A percentile compares a stretch with the other conserved stretches of the same genome.
phyloP scores from a whole-genome alignment of 1,284 basidiomycete genomes.

The Taiwanofungus camphoratus region DNA sequence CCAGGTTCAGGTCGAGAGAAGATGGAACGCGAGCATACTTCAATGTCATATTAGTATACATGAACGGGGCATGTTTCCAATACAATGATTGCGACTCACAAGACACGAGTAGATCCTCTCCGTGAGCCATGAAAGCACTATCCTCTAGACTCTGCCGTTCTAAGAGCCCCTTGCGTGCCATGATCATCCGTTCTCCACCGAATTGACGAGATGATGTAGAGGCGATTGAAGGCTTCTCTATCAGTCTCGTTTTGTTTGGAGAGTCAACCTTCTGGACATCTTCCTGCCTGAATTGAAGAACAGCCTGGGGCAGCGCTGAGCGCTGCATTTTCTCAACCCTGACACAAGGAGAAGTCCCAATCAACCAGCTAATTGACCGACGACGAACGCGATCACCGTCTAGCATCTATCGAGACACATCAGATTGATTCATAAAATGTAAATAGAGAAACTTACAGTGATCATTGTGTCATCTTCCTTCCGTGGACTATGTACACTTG shows the following conservation, averaged over 20 bases:
- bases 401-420: slow-evolving; percentile 50
- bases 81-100: slow-evolving; percentile 36
- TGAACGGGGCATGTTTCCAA: slow-evolving; percentile 2
- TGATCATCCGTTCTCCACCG: slow-evolving; percentile 62
- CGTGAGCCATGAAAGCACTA: slow-evolving; percentile 52
- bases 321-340: slow-evolving; percentile 59
- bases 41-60: slow-evolving; percentile 13
- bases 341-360: slow-evolving; percentile 68
- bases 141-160: slow-evolving; percentile 66
- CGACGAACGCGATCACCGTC: slow-evolving; percentile 69
- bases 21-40: slow-evolving; percentile 41
- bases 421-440: slow-evolving; percentile 1
- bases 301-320: slow-evolving; percentile 22
- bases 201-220: slow-evolving; percentile 58
- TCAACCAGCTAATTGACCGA: slow-evolving; percentile 54
- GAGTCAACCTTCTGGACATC: slow-evolving; percentile 31
- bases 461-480: slow-evolving; percentile 78
- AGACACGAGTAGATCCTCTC: slow-evolving; percentile 51
- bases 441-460: slow-evolving; percentile 40
- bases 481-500: slow-evolving; percentile 43
- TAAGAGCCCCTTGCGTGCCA: slow-evolving; percentile 52
- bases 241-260: slow-evolving; percentile 38
- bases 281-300: slow-evolving; percentile 27
- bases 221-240: slow-evolving; percentile 56
- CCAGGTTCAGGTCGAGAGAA: slow-evolving; percentile 52